Conservation (phyloP, 2,329 filamentous ascomycete genomes). For the Aschersonia sp. region DNA sequence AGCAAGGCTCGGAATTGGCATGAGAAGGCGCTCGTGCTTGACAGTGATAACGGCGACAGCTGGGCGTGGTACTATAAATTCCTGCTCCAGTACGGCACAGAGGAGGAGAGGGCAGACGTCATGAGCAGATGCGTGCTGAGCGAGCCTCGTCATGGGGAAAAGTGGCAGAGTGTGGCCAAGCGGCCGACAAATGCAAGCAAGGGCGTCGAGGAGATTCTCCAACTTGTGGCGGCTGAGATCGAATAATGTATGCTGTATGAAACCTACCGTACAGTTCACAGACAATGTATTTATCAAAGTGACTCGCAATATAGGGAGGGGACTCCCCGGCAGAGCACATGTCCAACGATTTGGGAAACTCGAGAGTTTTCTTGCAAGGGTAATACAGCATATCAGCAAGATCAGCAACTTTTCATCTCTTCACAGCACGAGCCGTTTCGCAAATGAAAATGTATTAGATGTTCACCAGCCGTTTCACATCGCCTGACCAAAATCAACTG, state of each 20-base stretch:
- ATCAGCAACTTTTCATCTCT: too few species aligned
- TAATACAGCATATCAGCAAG: too few species aligned
- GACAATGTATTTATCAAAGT: too few species aligned
- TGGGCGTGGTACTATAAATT: conserved; percentile 99
- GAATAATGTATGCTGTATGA: conserved; percentile 7
- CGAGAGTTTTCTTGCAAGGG: too few species aligned
- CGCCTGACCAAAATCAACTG: too few species aligned
- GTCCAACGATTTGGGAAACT: too few species aligned
- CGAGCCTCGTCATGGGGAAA: conserved; percentile 84
- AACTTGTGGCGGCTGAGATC: conserved; percentile 49
- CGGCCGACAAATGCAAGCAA: conserved; percentile 67
- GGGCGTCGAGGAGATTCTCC: conserved; percentile 67
- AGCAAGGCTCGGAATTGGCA: conserved; percentile 97
- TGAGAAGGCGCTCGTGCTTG: conserved; percentile 81
- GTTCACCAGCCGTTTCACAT: too few species aligned
- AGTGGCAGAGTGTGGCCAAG: conserved; percentile 80
- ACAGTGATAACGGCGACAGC: conserved; percentile 76
- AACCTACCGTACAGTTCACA: neutral
- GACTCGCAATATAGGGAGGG: too few species aligned
- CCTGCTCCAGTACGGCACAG: conserved; percentile 77
- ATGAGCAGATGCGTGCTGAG: conserved; percentile 65
- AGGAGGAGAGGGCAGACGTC: conserved; percentile 82
- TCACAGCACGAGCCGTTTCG: too few species aligned
- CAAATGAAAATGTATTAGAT: too few species aligned
- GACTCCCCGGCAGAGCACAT: too few species aligned